Evolutionary conservation across 2,329 filamentous ascomycete genomes (phyloP).

Genomic region (Penicillium sp.): DNA sequence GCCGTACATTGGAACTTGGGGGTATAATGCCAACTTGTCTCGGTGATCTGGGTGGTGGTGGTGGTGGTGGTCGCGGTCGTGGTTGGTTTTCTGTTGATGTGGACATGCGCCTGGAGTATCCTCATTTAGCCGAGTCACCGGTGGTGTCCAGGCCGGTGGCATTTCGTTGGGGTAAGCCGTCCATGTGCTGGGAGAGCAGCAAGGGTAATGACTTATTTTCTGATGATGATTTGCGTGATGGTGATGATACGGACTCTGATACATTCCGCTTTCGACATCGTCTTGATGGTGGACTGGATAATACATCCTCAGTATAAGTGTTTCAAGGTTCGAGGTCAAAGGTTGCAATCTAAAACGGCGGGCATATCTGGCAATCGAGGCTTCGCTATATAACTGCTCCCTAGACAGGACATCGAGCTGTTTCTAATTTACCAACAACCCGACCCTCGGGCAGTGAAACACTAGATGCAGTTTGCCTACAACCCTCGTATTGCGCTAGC

Average conservation of each 20-base stretch:
- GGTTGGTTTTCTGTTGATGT: background rate
- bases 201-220: background rate
- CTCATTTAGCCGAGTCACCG: background rate
- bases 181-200: background rate
- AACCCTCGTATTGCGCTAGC: background rate
- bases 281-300: background rate
- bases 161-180: background rate
- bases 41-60: background rate
- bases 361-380: background rate
- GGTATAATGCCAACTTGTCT: background rate
- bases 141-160: background rate
- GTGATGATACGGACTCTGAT: background rate
- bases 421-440: background rate
- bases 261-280: background rate
- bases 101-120: background rate
- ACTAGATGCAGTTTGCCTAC: slow-evolving; percentile 4
- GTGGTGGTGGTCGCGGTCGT: background rate
- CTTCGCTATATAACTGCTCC: background rate
- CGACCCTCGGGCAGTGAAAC: background rate
- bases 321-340: no score
- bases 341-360: background rate
- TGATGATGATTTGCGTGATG: background rate
- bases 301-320: background rate
- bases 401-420: background rate
- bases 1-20: background rate